Evolutionary conservation across 495 filamentous ascomycete species (phyloP), one percentile per base, ranked within the genome.

Genomic region (Penicillium dipodomyicola): DNA sequence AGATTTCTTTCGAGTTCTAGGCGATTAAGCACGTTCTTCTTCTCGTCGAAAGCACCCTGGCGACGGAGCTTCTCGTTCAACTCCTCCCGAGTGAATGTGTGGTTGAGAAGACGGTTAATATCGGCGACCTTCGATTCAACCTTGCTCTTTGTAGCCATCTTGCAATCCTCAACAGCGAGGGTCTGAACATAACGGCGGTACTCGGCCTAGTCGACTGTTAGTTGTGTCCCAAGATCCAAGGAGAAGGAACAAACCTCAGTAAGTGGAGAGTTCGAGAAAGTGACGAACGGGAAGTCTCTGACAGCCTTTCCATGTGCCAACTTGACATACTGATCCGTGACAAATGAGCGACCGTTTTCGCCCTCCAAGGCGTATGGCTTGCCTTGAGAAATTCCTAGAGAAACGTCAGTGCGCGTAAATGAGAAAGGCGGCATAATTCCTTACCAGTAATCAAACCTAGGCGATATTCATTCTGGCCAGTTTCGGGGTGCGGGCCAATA

Each of bases 381-480:
- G 53, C 92, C 90, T 59, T 83, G 78, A 12, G 75, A 82, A 68
- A 97, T 89, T 15, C 85, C 91, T 94, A 52, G 12, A 22, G 32
- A 39, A 22, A 45, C 19, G 59, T 83, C 62, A 85, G 29, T 27
- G 12, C 10, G 9, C 10, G 74, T 56, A 60, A 52, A 5, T 1
- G 6, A 47, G 12, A 37, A 42, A n/a, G 5, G 32, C 7, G 35
- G 19, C n/a, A 14, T 32, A 12, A 3, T 1, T 2, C 60, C 77
- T 44, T 79, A 90, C 91, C 84, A 75, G 92, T 95, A 64, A 97
- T 91, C 61, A 89, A 71, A 35, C 86, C 87, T 77, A 98, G 84
- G 50, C 91, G 84, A 72, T 98, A 98, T 49, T 87, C 80, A 54
- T 85, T 88, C 56, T 81, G 70, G 15, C 86, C 83, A 7, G 80